phyloP scores from a whole-genome alignment of 1,139 yeast species.

The Spencermartinsiella ligniputridi region DNA sequence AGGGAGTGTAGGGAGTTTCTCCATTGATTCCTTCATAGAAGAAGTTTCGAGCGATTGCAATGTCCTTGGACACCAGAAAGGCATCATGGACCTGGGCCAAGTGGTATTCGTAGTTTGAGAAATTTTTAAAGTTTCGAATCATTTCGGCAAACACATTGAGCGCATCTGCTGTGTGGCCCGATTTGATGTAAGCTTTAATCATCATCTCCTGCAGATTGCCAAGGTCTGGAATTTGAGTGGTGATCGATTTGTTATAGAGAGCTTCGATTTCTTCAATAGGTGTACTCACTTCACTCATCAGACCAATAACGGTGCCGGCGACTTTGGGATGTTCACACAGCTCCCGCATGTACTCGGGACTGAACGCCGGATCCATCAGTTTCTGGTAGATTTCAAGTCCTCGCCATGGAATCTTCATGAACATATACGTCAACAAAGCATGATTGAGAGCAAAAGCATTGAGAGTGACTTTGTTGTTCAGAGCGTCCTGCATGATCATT shows the following conservation, averaged over 20 bases:
- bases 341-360: slow-evolving; percentile 22
- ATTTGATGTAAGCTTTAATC: slow-evolving; percentile 55
- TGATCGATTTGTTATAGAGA: slow-evolving; percentile 33
- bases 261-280: slow-evolving; percentile 54
- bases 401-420: slow-evolving; percentile 47
- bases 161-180: slow-evolving; percentile 50
- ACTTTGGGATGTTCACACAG: slow-evolving; percentile 46
- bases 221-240: slow-evolving; percentile 19
- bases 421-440: slow-evolving; percentile 54
- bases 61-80: slow-evolving; percentile 73
- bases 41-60: slow-evolving; percentile 65
- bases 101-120: slow-evolving; percentile 35
- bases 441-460: slow-evolving; percentile 55
- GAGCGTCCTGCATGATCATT: slow-evolving; percentile 38
- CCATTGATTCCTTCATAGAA: slow-evolving; percentile 64
- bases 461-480: slow-evolving; percentile 39
- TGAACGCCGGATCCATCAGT: slow-evolving; percentile 18
- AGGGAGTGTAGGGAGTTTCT: slow-evolving; percentile 68
- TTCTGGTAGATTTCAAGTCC: slow-evolving; percentile 48
- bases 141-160: slow-evolving; percentile 45
- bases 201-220: slow-evolving; percentile 51
- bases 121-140: slow-evolving; percentile 31
- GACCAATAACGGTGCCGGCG: slow-evolving; percentile 67
- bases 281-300: slow-evolving; percentile 58
- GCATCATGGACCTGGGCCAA: slow-evolving; percentile 66